Evolutionary conservation across 108 stramenopile species (phyloP).

Genomic region (Pseudonitzschia delicatissima): DNA sequence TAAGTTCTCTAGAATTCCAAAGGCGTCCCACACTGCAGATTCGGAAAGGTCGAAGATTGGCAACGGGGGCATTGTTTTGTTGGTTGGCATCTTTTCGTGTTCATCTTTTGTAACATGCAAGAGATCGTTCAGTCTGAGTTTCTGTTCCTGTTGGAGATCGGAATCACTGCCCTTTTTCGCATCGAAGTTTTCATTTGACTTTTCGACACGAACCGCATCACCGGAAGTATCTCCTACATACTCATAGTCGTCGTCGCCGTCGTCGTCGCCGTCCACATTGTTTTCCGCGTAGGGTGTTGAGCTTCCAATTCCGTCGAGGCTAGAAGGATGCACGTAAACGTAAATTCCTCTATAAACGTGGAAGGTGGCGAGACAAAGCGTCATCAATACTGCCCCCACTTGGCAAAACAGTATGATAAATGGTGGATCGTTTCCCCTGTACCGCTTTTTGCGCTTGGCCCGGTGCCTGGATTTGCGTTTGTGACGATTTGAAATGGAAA

Average conservation of each 20-base stretch:
- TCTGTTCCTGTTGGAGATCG: not conserved
- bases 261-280: not conserved
- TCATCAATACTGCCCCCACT: conserved; percentile 24
- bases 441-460: conserved; percentile 1
- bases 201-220: too few relatives aligned
- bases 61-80: conserved; percentile 17
- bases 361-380: conserved; percentile 10
- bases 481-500: not conserved
- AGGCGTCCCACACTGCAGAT: conserved; percentile 34
- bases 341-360: conserved; percentile 6
- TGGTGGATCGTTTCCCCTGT: conserved; percentile 14
- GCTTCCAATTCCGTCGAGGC: too few relatives aligned
- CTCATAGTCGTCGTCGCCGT: conserved; percentile 1
- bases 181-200: too few relatives aligned
- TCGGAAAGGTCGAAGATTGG: conserved; percentile 26
- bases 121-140: not conserved
- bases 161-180: not conserved
- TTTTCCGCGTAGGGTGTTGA: too few relatives aligned
- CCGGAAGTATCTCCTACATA: not conserved
- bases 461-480: conserved; percentile 3
- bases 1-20: conserved; percentile 6
- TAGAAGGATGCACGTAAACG: too few relatives aligned
- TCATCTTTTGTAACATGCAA: not conserved
- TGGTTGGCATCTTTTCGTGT: too few relatives aligned
- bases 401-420: conserved; percentile 27